phyloP scores from a whole-genome alignment of 768 basidiomycete genomes.

The Phylloporus arenicola region DNA sequence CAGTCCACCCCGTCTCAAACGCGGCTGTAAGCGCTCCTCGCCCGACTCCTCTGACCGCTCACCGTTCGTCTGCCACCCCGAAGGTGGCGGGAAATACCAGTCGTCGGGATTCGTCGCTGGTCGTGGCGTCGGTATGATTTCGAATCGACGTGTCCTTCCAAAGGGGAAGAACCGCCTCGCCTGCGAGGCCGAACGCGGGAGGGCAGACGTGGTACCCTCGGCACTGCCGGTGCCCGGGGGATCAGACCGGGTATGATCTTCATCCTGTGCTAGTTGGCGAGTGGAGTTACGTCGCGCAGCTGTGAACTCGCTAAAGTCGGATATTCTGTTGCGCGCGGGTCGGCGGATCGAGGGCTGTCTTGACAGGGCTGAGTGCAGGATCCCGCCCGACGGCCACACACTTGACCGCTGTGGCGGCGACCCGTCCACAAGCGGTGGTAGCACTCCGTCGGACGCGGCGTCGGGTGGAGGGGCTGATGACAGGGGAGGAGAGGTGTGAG shows the following conservation, averaged over 20 bases:
- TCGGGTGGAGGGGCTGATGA: constrained; percentile 24
- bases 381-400: constrained; percentile 23
- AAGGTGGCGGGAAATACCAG: constrained; percentile 29
- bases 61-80: constrained; percentile 15
- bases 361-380: constrained; percentile 33
- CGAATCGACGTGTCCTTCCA: constrained; percentile 41
- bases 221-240: not conserved
- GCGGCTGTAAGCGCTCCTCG: constrained; percentile 40
- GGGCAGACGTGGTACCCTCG: constrained; percentile 2
- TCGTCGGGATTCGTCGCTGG: constrained; percentile 29
- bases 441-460: constrained; percentile 17
- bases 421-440: constrained; percentile 27
- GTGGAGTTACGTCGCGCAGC: constrained; percentile 53
- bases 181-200: constrained; percentile 17
- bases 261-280: constrained; percentile 29
- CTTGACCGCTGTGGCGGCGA: constrained; percentile 19
- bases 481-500: constrained; percentile 25
- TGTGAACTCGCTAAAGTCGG: constrained; percentile 72
- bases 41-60: constrained; percentile 30
- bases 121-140: constrained; percentile 31
- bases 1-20: constrained; percentile 62
- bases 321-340: constrained; percentile 45
- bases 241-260: constrained; percentile 19
- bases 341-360: constrained; percentile 63
- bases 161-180: constrained; percentile 56